These are phyloP conservation scores for Hypoxylon intermedium DNA, from an alignment of 495 filamentous ascomycete species.

Conservation along the genomic window DNA sequence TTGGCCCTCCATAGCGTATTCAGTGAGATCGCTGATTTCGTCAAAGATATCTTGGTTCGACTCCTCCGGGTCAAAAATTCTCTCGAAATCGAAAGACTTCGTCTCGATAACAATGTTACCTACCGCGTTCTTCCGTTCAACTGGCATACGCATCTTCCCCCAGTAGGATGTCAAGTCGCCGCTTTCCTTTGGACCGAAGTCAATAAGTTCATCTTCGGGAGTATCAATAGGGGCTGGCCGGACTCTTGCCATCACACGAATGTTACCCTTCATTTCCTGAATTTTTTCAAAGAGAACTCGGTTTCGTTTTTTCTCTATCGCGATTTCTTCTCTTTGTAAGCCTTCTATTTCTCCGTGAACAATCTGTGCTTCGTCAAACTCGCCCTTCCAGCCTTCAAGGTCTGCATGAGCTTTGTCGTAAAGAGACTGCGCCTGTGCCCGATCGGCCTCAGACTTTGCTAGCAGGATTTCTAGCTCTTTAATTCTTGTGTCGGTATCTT, in stretches of 20 bases:
- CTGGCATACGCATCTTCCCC: constrained; percentile 6
- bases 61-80: constrained; percentile 78
- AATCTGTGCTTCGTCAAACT: not conserved
- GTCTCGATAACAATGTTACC: constrained; percentile 62
- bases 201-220: constrained; percentile 16
- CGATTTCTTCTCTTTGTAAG: not conserved
- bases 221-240: constrained; percentile 71
- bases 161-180: constrained; percentile 6
- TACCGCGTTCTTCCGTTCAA: constrained; percentile 70
- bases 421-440: not conserved
- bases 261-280: constrained; percentile 93
- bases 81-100: constrained; percentile 86
- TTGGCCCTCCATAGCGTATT: constrained; percentile 88
- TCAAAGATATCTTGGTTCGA: constrained; percentile 86
- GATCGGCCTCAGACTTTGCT: not conserved
- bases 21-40: constrained; percentile 92
- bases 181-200: constrained; percentile 17
- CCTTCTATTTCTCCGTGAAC: not conserved
- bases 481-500: not conserved
- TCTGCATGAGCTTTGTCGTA: not conserved
- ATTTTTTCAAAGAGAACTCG: constrained; percentile 82
- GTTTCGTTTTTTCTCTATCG: not conserved
- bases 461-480: not conserved
- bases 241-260: constrained; percentile 94
- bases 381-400: not conserved